These are phyloP conservation scores for Phaseolus coccineus DNA, from an alignment of 331 rosid genomes.

Conservation along the genomic window DNA sequence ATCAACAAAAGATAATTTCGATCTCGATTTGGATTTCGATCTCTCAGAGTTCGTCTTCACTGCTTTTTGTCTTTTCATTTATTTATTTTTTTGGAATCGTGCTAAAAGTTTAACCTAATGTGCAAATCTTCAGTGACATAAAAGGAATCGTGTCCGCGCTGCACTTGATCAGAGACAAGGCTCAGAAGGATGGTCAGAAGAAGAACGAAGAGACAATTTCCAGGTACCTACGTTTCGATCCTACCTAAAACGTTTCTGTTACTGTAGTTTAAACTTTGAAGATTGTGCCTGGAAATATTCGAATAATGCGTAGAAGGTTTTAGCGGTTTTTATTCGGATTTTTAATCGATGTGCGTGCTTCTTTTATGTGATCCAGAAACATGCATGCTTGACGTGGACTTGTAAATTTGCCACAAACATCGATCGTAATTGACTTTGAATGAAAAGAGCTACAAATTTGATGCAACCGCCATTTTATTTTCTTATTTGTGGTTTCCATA, in stretches of 20 bases:
- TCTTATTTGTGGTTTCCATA: background rate
- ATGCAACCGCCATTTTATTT: background rate
- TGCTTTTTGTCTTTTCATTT: background rate
- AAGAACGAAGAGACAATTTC: conserved; percentile 96
- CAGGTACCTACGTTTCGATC: conserved; percentile 59
- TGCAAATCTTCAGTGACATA: conserved; percentile 56
- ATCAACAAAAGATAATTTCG: conserved; percentile 44
- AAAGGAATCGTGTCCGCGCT: conserved; percentile 88
- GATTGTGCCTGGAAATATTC: background rate
- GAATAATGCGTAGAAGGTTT: conserved; percentile 19
- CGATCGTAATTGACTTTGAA: background rate
- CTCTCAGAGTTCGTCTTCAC: conserved; percentile 53
- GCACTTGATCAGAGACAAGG: conserved; percentile 73
- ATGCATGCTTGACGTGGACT: conserved; percentile 5
- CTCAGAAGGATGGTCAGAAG: conserved; percentile 93
- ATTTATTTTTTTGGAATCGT: background rate
- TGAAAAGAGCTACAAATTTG: background rate
- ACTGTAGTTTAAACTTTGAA: background rate
- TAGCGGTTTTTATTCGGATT: conserved; percentile 9
- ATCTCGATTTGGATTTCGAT: conserved; percentile 58
- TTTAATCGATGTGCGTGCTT: background rate
- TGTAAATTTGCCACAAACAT: background rate
- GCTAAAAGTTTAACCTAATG: background rate
- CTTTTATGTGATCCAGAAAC: background rate
- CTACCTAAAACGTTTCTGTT: conserved; percentile 47